Evolutionary conservation across 2,329 filamentous ascomycete species (phyloP).

Genomic region (Claviceps humidiphila): DNA sequence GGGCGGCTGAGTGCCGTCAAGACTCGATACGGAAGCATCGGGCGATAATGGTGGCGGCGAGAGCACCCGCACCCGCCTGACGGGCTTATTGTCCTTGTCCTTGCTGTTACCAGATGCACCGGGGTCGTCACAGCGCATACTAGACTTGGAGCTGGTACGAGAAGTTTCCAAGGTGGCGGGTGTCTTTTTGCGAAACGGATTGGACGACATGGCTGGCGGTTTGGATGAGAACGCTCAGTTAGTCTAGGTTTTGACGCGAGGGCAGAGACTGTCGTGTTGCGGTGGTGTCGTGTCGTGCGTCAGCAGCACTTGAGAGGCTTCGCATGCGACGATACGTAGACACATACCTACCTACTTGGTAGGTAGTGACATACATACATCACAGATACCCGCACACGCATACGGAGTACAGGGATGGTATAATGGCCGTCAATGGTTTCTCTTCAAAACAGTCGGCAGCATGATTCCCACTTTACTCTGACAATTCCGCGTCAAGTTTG

Average conservation of each 20-base stretch:
- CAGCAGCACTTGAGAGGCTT: not conserved
- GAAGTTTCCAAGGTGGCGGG: conserved; percentile 8
- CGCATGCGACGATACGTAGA: not conserved
- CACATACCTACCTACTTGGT: too few species aligned
- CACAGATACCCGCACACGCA: too few species aligned
- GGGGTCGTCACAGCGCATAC: conserved; percentile 8
- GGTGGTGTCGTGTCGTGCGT: not conserved
- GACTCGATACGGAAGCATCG: conserved; percentile 30
- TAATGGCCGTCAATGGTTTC: not conserved
- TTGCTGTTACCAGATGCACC: not conserved
- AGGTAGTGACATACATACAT: not conserved
- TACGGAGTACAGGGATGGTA: too few species aligned
- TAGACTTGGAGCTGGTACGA: conserved; percentile 10
- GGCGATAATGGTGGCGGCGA: conserved; percentile 49
- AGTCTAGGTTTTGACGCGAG: not conserved
- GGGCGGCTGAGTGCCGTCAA: conserved; percentile 17
- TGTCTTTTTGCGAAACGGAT: conserved; percentile 13
- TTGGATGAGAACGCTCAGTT: too few species aligned
- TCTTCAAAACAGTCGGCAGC: not conserved
- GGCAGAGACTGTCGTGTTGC: not conserved
- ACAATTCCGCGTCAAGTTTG: too few species aligned
- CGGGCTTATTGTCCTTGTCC: conserved; percentile 30
- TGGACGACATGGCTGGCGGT: conserved; percentile 11
- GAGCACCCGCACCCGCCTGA: conserved; percentile 55
- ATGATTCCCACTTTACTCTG: not conserved